Conservation (phyloP, 495 filamentous ascomycete genomes). For the Xylaria cubensis region DNA sequence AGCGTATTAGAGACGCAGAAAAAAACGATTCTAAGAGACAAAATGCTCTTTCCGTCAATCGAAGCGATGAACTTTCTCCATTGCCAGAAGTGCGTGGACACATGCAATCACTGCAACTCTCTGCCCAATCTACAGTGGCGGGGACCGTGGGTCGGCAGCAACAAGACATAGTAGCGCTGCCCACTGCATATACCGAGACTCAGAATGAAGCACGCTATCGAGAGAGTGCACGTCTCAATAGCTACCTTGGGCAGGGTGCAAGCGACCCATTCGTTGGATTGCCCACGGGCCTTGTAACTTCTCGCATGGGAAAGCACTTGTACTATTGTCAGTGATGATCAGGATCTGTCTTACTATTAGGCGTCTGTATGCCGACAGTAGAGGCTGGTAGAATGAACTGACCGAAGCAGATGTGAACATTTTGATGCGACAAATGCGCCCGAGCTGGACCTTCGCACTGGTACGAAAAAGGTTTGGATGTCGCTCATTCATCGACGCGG, state of each 20-base stretch:
- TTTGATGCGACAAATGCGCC: background rate
- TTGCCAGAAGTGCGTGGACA: background rate
- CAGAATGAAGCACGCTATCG: background rate
- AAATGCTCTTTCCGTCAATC: background rate
- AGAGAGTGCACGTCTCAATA: background rate
- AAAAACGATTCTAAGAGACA: background rate
- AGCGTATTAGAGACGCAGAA: background rate
- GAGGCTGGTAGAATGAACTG: background rate
- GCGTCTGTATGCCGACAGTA: background rate
- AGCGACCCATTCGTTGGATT: background rate
- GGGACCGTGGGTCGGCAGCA: background rate
- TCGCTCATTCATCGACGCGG: background rate
- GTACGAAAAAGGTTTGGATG: background rate
- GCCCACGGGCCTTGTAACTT: background rate
- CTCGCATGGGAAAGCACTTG: background rate
- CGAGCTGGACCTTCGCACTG: background rate
- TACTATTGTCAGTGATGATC: background rate
- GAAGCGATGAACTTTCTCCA: background rate
- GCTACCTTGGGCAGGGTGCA: background rate
- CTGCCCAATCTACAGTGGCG: background rate
- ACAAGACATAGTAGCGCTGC: background rate
- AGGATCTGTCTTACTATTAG: background rate
- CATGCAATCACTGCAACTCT: background rate
- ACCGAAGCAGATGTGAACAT: background rate
- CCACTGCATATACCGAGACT: background rate